These are phyloP conservation scores for Phytophthora nicotianae DNA, from an alignment of 352 stramenopile genomes.

Conservation along the genomic window DNA sequence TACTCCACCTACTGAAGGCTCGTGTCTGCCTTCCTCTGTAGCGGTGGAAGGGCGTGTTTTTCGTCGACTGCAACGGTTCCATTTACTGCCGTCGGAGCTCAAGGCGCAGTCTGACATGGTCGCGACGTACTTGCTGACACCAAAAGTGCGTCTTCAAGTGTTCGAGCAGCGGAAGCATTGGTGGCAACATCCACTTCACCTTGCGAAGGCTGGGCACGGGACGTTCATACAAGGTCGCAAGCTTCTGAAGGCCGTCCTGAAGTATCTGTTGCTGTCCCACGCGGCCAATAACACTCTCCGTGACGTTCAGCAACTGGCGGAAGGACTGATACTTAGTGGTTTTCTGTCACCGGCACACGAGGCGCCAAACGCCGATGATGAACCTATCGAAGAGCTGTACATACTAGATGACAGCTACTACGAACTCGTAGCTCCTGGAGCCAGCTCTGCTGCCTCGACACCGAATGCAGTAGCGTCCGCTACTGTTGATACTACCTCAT, in stretches of 20 bases:
- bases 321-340: conserved; percentile 40
- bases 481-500: conserved; percentile 20
- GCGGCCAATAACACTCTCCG: conserved; percentile 35
- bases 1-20: background rate
- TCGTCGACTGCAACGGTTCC: conserved; percentile 40
- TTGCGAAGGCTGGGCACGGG: conserved; percentile 24
- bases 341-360: conserved; percentile 41
- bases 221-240: conserved; percentile 45
- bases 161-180: conserved; percentile 37
- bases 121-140: conserved; percentile 37
- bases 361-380: conserved; percentile 17
- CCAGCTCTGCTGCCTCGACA: conserved; percentile 12
- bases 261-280: conserved; percentile 36
- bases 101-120: conserved; percentile 45
- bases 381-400: conserved; percentile 32
- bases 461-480: conserved; percentile 13
- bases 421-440: conserved; percentile 57
- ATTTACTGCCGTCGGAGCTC: conserved; percentile 33
- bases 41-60: conserved; percentile 44
- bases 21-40: background rate
- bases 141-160: conserved; percentile 29
- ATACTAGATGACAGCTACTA: conserved; percentile 43
- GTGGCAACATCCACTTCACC: conserved; percentile 39
- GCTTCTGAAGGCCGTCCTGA: conserved; percentile 38
- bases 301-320: conserved; percentile 38